These are phyloP conservation scores for Lipomyces chichibuensis DNA, from an alignment of 805 yeast species.

Conservation along the genomic window DNA sequence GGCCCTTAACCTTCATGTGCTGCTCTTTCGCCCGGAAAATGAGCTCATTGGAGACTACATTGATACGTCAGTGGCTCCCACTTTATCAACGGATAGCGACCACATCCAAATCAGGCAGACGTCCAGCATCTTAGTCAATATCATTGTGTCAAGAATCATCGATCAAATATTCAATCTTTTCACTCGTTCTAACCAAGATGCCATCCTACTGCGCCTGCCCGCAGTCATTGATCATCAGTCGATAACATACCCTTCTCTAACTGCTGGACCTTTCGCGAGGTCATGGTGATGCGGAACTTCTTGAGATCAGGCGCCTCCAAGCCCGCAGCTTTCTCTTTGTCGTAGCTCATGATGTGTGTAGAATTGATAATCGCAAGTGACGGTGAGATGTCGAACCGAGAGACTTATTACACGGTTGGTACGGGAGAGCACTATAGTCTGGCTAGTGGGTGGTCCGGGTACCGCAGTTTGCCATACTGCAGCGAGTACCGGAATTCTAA, in stretches of 20 bases:
- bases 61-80: background rate
- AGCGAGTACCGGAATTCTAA: background rate
- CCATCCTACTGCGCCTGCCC: background rate
- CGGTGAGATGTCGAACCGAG: background rate
- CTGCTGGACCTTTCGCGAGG: conserved; percentile 98
- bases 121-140: background rate
- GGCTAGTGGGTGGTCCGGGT: background rate
- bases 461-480: background rate
- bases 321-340: conserved; percentile 46
- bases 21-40: conserved; percentile 81
- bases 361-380: background rate
- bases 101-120: background rate
- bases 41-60: conserved; percentile 79
- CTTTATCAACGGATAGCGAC: background rate
- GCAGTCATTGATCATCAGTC: too few relatives aligned
- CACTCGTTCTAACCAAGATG: background rate
- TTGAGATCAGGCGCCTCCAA: conserved; percentile 51
- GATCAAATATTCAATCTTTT: background rate
- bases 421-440: too few relatives aligned
- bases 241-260: conserved; percentile 65
- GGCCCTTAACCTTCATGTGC: conserved; percentile 93
- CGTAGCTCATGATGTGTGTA: conserved; percentile 40
- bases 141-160: background rate
- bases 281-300: conserved; percentile 98
- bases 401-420: background rate